Evolutionary conservation across 192 early-diverging fungal genomes (phyloP), one percentile per base, ranked within the genome.

Genomic region (Funneliformis mosseae): DNA sequence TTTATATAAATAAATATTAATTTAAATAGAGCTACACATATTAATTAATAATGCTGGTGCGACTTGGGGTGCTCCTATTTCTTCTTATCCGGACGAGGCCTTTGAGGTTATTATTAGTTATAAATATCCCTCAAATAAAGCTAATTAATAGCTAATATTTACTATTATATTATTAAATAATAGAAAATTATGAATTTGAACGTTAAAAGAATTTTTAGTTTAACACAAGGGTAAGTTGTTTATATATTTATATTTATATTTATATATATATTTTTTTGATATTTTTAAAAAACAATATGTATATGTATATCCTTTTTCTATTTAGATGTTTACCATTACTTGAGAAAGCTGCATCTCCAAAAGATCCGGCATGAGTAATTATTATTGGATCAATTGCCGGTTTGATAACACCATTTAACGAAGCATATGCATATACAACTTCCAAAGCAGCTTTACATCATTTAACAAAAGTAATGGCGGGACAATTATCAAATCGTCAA

Each of bases 41-140:
- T 87, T 99, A 39, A 86, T 98, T 64, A 98, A 98, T 88, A 98
- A 98, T 83, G 88, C 91, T 4, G 93, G 93, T 9, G 93, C 91
- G 23, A 84, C 61, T 73, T 83, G 83, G 83, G 66, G 16, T 23
- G 66, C 76, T 23, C 18, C 60, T 7, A 61, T 79, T 69, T 68
- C 33, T 12, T 16, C 55, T 25, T 71, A 60, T 71, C 46, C 78
- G 0, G 67, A 70, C 23, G 55, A 71, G 41, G 78, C 78, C 10
- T 79, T 69, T 55, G 78, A 77, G 43, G 76, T 76, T 45, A 39
- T 28, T 42, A 16, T 33, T 6, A 33, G 2, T 66, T 33, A 14
- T 33, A 23, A 14, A 33, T 16, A 0, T 67, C 33, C 16, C 33
- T 33, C 1, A 33, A 67, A 3, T 33, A 33, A 33, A 33, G 33